These are phyloP conservation scores for Globisporangium canariense DNA, from an alignment of 352 stramenopile genomes.

Conservation along the genomic window DNA sequence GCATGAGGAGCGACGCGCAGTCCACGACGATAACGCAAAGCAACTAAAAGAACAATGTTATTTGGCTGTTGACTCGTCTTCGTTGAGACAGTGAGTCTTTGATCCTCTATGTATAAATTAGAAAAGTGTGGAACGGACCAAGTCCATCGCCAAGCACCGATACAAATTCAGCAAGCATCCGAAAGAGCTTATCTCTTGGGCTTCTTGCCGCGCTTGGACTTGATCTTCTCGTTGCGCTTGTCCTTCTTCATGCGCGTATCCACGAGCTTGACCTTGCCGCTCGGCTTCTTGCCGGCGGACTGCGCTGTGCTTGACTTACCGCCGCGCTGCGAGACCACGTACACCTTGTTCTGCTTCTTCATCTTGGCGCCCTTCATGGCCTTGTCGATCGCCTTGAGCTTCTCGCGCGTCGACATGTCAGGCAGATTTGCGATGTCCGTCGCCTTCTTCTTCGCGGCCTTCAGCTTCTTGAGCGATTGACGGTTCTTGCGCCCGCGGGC, in stretches of 20 bases:
- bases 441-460: slow-evolving; percentile 97
- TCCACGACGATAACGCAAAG: no score
- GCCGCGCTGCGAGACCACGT: slow-evolving; percentile 91
- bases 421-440: slow-evolving; percentile 93
- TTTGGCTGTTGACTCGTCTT: no score
- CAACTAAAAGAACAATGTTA: no score
- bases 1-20: no score
- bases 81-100: neutral
- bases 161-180: neutral
- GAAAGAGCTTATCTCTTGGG: slow-evolving; percentile 67
- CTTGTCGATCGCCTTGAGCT: slow-evolving; percentile 98
- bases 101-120: slow-evolving; percentile 1
- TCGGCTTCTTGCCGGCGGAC: slow-evolving; percentile 72
- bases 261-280: slow-evolving; percentile 95
- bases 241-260: slow-evolving; percentile 98
- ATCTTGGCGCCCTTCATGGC: slow-evolving; percentile 91
- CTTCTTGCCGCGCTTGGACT: slow-evolving; percentile 82
- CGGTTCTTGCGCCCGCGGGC: slow-evolving; percentile 95
- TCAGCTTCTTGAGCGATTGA: slow-evolving; percentile 92
- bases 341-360: slow-evolving; percentile 95
- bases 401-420: slow-evolving; percentile 97
- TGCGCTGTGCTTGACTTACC: slow-evolving; percentile 45
- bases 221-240: slow-evolving; percentile 86
- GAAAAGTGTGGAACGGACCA: neutral
- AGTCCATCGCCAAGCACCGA: no score